phyloP scores from a whole-genome alignment of 1,284 basidiomycete species.

The Malassezia brasiliensis region DNA sequence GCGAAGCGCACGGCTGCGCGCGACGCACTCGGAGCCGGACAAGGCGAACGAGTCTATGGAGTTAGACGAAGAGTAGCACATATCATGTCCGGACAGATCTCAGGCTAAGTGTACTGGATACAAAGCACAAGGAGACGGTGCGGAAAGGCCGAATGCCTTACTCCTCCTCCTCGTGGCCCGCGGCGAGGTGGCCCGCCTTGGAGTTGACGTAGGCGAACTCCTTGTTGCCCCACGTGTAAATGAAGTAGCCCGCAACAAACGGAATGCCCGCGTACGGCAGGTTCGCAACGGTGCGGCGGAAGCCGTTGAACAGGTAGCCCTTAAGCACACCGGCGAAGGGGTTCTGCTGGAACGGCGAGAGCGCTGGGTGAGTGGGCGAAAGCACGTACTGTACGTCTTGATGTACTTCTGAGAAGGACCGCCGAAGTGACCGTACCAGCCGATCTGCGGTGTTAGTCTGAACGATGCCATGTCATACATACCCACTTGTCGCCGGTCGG shows the following conservation, averaged over 20 bases:
- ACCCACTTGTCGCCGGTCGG: constrained; percentile 18
- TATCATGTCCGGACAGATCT: no score
- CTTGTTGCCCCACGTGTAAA: constrained; percentile 43
- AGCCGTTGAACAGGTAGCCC: constrained; percentile 44
- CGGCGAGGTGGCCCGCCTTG: constrained; percentile 42
- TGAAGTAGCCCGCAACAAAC: constrained; percentile 40
- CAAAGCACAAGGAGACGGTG: no score
- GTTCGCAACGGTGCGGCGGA: constrained; percentile 42
- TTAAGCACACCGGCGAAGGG: constrained; percentile 41
- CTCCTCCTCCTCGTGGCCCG: constrained; percentile 25
- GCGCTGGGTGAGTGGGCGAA: constrained; percentile 16
- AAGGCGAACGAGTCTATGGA: constrained; percentile 1
- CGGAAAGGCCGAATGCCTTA: not conserved
- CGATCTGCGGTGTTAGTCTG: constrained; percentile 28
- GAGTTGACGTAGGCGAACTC: constrained; percentile 45
- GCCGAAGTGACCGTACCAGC: constrained; percentile 48
- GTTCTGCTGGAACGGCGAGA: constrained; percentile 45
- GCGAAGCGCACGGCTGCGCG: constrained; percentile 3
- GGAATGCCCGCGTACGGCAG: constrained; percentile 45
- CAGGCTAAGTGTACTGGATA: no score
- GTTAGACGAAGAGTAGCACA: not conserved
- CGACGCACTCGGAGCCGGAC: not conserved
- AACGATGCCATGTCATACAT: not conserved
- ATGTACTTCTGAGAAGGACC: constrained; percentile 44
- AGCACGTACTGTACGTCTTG: constrained; percentile 31